Conservation (phyloP, 495 filamentous ascomycete genomes). For the Neurospora pannonica region DNA sequence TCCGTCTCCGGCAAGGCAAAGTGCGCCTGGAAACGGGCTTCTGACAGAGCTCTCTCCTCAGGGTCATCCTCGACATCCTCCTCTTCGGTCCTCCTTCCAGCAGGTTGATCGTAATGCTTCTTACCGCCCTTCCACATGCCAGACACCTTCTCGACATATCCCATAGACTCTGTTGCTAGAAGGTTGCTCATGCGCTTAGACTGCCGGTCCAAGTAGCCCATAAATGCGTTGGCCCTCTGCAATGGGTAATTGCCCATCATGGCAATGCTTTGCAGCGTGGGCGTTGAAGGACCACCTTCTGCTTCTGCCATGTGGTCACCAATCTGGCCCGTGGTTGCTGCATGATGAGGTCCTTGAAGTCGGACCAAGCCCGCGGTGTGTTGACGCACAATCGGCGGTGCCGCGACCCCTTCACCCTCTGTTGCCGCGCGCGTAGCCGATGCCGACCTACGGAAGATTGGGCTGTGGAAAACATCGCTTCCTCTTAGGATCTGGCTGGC, state of each 20-base stretch:
- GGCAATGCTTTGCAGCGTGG: constrained; percentile 60
- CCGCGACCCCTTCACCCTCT: neutral
- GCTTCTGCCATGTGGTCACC: constrained; percentile 21
- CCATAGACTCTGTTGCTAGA: constrained; percentile 89
- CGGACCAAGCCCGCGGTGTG: constrained; percentile 10
- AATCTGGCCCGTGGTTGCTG: constrained; percentile 28
- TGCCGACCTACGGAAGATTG: constrained; percentile 49
- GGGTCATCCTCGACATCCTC: constrained; percentile 50
- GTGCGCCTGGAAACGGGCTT: constrained; percentile 74
- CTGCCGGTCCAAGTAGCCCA: constrained; percentile 68
- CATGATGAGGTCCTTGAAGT: constrained; percentile 9
- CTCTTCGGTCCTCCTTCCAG: constrained; percentile 56
- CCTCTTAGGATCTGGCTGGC: constrained; percentile 82
- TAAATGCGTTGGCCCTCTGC: constrained; percentile 76
- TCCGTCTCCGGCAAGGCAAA: constrained; percentile 82
- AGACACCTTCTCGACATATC: constrained; percentile 93
- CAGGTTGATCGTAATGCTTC: constrained; percentile 74
- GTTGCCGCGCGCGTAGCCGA: constrained; percentile 25
- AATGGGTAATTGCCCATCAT: constrained; percentile 72
- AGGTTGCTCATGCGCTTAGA: constrained; percentile 73
- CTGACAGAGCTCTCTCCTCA: constrained; percentile 49
- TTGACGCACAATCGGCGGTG: neutral
- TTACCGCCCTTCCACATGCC: constrained; percentile 93
- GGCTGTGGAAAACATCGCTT: constrained; percentile 85
- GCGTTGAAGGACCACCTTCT: constrained; percentile 32